A percentile compares a stretch with the other conserved stretches of the same genome.
Evolutionary conservation across 1,139 yeast genomes (phyloP).

Genomic region (Sugiyamaella japonica): DNA sequence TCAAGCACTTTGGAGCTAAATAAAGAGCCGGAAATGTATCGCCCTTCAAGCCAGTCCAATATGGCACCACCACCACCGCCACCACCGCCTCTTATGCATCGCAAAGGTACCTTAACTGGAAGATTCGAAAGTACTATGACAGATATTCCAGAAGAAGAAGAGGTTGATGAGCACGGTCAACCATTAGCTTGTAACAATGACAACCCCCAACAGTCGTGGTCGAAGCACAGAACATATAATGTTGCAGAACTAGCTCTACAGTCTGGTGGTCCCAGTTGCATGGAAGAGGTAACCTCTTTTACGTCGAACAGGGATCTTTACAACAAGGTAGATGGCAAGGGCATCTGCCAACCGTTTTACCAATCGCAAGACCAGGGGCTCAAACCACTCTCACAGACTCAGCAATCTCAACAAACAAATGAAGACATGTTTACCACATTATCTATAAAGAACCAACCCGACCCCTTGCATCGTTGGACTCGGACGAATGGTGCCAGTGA

Average conservation of each 20-base stretch:
- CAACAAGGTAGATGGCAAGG: not conserved
- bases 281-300: not conserved
- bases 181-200: not conserved
- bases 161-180: not conserved
- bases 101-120: not conserved
- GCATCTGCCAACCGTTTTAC: not conserved
- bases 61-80: not conserved
- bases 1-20: not conserved
- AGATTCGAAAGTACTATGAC: not conserved
- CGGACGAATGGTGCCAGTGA: not conserved
- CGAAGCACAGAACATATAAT: not conserved
- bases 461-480: not conserved
- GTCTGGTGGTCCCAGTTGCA: not conserved
- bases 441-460: not conserved
- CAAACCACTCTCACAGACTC: not conserved
- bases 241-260: not conserved
- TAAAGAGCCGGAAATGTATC: not conserved
- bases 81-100: not conserved
- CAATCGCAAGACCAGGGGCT: not conserved
- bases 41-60: not conserved
- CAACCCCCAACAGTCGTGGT: not conserved
- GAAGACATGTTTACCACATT: conserved; percentile 1
- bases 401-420: not conserved
- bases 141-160: conserved; percentile 1
- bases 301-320: not conserved